Evolutionary conservation across 805 yeast species (phyloP).

Genomic region (Candida tallmaniae): DNA sequence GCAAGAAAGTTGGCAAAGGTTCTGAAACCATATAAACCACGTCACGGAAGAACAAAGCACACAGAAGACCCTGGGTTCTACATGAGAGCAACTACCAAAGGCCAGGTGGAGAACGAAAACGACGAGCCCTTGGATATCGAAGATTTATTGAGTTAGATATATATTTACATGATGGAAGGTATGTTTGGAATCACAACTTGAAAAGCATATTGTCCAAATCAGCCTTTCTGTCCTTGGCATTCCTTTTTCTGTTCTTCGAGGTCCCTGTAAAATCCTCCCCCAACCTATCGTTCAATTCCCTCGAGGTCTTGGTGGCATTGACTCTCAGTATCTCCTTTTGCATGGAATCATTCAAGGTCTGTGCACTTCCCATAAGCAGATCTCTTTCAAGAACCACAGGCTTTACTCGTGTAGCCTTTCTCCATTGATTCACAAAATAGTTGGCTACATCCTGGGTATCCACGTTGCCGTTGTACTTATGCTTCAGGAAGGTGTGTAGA

Average conservation of each 20-base stretch:
- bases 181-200: constrained; percentile 21
- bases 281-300: constrained; percentile 27
- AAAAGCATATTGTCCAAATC: constrained; percentile 36
- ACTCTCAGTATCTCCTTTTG: constrained; percentile 29
- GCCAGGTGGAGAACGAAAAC: constrained; percentile 15
- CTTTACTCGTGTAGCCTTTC: constrained; percentile 43
- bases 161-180: no score
- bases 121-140: constrained; percentile 9
- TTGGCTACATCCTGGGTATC: constrained; percentile 61
- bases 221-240: constrained; percentile 41
- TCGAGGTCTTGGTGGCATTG: constrained; percentile 21
- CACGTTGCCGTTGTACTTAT: constrained; percentile 20
- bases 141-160: no score
- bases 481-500: constrained; percentile 35
- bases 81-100: constrained; percentile 21
- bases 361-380: constrained; percentile 24
- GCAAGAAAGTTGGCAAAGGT: constrained; percentile 19
- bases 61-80: constrained; percentile 12
- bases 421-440: constrained; percentile 59
- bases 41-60: constrained; percentile 1
- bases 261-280: constrained; percentile 37
- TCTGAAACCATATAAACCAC: constrained; percentile 6
- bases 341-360: constrained; percentile 19
- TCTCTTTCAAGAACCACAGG: constrained; percentile 33
- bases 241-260: constrained; percentile 33